Evolutionary conservation across 768 basidiomycete genomes (phyloP).

Genomic region (Mycena polygramma): DNA sequence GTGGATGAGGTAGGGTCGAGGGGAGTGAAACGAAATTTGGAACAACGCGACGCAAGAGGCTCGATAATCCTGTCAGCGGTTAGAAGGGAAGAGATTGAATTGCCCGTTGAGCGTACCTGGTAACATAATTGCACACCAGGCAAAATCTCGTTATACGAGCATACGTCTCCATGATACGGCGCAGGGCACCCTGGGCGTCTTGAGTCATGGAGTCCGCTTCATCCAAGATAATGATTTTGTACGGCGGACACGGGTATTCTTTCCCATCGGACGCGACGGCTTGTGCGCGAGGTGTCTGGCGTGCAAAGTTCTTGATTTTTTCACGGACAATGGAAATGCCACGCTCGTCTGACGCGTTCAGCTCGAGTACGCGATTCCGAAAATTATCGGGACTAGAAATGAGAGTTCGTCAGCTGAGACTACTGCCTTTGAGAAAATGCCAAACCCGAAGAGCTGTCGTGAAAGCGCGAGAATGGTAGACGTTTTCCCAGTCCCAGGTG

Average conservation of each 20-base stretch:
- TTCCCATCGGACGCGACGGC: slow-evolving; percentile 80
- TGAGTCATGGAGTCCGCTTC: slow-evolving; percentile 99
- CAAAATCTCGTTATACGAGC: slow-evolving; percentile 98
- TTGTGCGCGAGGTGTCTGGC: slow-evolving; percentile 90
- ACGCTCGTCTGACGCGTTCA: slow-evolving; percentile 99
- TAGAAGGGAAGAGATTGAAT: neutral
- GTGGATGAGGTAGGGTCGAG: slow-evolving; percentile 85
- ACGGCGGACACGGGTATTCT: slow-evolving; percentile 95
- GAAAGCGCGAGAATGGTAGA: slow-evolving; percentile 96
- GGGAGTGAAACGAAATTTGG: slow-evolving; percentile 98
- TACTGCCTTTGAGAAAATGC: slow-evolving; percentile 13
- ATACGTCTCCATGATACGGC: slow-evolving; percentile 99
- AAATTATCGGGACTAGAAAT: slow-evolving; percentile 91
- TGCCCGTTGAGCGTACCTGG: slow-evolving; percentile 69
- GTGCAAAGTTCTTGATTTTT: slow-evolving; percentile 98
- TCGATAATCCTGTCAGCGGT: slow-evolving; percentile 86
- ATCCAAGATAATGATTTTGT: slow-evolving; percentile 98
- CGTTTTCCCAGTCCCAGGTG: slow-evolving; percentile 98
- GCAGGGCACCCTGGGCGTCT: slow-evolving; percentile 95
- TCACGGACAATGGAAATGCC: slow-evolving; percentile 97
- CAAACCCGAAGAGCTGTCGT: slow-evolving; percentile 94
- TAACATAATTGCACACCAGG: slow-evolving; percentile 99
- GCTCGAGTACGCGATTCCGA: slow-evolving; percentile 90
- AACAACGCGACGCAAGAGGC: slow-evolving; percentile 97
- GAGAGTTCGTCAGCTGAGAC: slow-evolving; percentile 10